phyloP scores from a whole-genome alignment of 1,139 yeast species.

The Meyerozyma smithsonii region DNA sequence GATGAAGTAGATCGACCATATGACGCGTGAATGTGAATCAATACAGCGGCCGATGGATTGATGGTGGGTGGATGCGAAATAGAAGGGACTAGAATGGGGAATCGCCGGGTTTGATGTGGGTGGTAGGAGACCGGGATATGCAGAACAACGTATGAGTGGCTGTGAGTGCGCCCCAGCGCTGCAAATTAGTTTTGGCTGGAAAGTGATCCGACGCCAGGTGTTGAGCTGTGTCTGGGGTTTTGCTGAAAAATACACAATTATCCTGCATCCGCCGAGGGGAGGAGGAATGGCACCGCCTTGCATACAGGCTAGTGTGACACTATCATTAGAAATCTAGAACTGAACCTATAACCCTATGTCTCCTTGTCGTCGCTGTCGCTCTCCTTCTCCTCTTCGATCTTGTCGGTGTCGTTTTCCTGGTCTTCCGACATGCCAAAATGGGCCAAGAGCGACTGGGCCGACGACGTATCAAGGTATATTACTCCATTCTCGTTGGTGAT shows the following conservation, averaged over 20 bases:
- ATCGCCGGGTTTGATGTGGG: not conserved
- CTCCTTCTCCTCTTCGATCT: slow-evolving; percentile 14
- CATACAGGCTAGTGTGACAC: slow-evolving; percentile 1
- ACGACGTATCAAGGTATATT: slow-evolving; percentile 46
- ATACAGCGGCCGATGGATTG: not conserved
- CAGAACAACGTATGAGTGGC: not conserved
- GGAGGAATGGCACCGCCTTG: too few species aligned
- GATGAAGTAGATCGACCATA: slow-evolving; percentile 2
- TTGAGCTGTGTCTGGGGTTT: not conserved
- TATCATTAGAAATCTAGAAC: slow-evolving; percentile 1
- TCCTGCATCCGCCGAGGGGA: not conserved
- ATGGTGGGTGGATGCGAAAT: not conserved
- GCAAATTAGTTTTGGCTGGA: not conserved
- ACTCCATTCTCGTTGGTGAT: slow-evolving; percentile 56
- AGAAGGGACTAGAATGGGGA: not conserved
- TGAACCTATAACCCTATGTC: not conserved
- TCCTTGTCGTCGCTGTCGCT: slow-evolving; percentile 18
- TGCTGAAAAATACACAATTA: not conserved
- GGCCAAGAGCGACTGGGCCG: slow-evolving; percentile 46
- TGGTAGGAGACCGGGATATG: not conserved
- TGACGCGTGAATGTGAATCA: not conserved
- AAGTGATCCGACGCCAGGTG: not conserved
- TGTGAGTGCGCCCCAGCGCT: not conserved
- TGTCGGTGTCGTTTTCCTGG: slow-evolving; percentile 8
- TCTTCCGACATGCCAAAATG: slow-evolving; percentile 41